A percentile compares a stretch with the other conserved stretches of the same genome.
phyloP scores from a whole-genome alignment of 2,329 filamentous ascomycete genomes.

The Magnaporthiopsis incrustans region DNA sequence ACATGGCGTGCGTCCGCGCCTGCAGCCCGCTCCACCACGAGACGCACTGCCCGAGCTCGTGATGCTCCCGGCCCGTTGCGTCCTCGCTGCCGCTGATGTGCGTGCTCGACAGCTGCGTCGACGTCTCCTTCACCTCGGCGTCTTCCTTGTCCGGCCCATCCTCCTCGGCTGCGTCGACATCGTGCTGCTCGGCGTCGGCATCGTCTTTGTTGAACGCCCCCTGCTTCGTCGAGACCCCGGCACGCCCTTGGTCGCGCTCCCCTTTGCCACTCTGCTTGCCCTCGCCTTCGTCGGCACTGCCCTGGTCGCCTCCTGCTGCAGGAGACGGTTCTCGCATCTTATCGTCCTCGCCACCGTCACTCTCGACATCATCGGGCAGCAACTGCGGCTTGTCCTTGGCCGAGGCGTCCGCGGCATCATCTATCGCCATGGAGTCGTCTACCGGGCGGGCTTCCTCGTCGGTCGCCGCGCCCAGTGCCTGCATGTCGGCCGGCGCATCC shows the following conservation, averaged over 20 bases:
- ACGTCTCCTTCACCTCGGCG: constrained; percentile 41
- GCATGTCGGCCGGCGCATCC: constrained; percentile 71
- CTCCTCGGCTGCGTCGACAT: constrained; percentile 34
- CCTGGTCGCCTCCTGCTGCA: constrained; percentile 23
- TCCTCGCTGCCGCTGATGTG: constrained; percentile 48
- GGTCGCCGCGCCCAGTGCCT: constrained; percentile 81
- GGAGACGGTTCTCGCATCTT: constrained; percentile 36
- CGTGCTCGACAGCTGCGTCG: constrained; percentile 62
- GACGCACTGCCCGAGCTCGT: constrained; percentile 50
- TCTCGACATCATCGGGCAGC: constrained; percentile 38
- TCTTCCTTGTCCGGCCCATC: constrained; percentile 42
- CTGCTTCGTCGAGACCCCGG: constrained; percentile 52
- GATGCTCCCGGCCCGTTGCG: constrained; percentile 28
- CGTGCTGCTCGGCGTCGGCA: constrained; percentile 20
- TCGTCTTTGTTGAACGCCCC: constrained; percentile 49
- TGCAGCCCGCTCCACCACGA: constrained; percentile 82
- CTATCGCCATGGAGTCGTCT: constrained; percentile 82
- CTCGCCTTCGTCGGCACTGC: constrained; percentile 26
- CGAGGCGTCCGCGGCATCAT: constrained; percentile 53
- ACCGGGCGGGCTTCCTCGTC: constrained; percentile 79
- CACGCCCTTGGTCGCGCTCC: constrained; percentile 45
- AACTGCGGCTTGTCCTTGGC: constrained; percentile 20
- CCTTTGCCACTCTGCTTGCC: constrained; percentile 31
- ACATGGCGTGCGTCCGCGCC: constrained; percentile 73
- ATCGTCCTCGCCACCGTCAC: constrained; percentile 31